Conservation (phyloP, 192 early-diverging fungal species). For the Radiomyces spectabilis region DNA sequence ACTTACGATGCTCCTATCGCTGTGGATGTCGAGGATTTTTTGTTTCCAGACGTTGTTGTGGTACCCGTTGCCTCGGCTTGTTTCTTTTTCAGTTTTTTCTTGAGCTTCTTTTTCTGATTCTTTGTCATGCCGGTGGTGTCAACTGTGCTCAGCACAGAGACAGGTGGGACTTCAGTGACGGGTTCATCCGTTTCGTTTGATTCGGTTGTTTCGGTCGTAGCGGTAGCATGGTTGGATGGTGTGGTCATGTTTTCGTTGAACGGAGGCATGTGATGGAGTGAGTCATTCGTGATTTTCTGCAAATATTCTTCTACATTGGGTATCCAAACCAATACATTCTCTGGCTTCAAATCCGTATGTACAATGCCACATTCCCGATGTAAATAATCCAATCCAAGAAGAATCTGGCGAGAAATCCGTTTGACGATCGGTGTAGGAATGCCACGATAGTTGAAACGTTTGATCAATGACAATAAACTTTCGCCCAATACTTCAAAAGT, state of each 20-base stretch:
- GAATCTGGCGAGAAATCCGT: slow-evolving; percentile 81
- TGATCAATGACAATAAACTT: slow-evolving; percentile 83
- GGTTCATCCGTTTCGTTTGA: too few relatives aligned
- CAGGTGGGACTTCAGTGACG: too few relatives aligned
- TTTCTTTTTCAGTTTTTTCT: slow-evolving; percentile 25
- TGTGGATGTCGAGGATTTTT: too few relatives aligned
- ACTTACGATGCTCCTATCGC: too few relatives aligned
- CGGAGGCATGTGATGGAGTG: neutral
- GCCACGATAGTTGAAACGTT: slow-evolving; percentile 73
- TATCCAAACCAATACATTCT: slow-evolving; percentile 90
- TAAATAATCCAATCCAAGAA: slow-evolving; percentile 88
- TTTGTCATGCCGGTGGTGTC: slow-evolving; percentile 23
- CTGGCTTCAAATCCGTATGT: slow-evolving; percentile 96
- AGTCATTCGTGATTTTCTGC: slow-evolving; percentile 13
- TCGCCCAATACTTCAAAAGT: slow-evolving; percentile 95
- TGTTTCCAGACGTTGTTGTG: too few relatives aligned
- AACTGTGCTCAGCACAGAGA: neutral
- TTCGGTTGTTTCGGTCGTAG: too few relatives aligned
- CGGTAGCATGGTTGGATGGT: too few relatives aligned
- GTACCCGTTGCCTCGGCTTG: too few relatives aligned
- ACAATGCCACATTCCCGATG: slow-evolving; percentile 91
- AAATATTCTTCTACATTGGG: slow-evolving; percentile 75
- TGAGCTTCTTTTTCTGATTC: slow-evolving; percentile 50
- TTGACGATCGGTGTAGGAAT: slow-evolving; percentile 81
- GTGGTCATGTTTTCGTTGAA: neutral